Evolutionary conservation across 2,329 filamentous ascomycete species (phyloP).

Genomic region (Metarhizium guizhouense): DNA sequence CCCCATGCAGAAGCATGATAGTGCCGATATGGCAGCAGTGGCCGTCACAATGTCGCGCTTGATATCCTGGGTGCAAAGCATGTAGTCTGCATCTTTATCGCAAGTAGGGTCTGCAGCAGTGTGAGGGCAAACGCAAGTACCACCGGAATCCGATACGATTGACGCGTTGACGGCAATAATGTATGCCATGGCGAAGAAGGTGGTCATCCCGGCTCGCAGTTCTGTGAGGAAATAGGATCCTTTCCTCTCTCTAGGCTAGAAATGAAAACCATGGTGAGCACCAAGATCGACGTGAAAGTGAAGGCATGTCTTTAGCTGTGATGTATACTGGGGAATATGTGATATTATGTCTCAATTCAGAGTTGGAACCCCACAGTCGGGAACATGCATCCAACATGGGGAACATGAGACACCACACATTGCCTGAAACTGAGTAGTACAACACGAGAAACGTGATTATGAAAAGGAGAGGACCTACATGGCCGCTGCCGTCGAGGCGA

Average conservation of each 20-base stretch:
- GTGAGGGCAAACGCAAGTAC: slow-evolving; percentile 64
- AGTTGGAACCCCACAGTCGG: neutral
- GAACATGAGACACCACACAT: neutral
- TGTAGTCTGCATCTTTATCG: slow-evolving; percentile 45
- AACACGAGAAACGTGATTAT: neutral
- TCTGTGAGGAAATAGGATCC: slow-evolving; percentile 76
- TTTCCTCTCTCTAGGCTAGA: slow-evolving; percentile 60
- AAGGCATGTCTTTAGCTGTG: neutral
- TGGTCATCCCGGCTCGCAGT: slow-evolving; percentile 72
- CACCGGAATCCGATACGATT: slow-evolving; percentile 55
- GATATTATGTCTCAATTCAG: neutral
- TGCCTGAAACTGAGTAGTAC: neutral
- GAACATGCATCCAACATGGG: neutral
- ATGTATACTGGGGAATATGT: neutral
- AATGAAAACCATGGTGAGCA: neutral
- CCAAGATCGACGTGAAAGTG: neutral
- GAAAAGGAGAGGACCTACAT: slow-evolving; percentile 47
- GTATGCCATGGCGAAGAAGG: slow-evolving; percentile 59
- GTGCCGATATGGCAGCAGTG: slow-evolving; percentile 71
- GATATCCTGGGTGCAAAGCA: slow-evolving; percentile 53
- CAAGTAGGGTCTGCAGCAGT: slow-evolving; percentile 44
- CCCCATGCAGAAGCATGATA: slow-evolving; percentile 78
- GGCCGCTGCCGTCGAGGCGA: slow-evolving; percentile 70
- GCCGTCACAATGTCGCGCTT: slow-evolving; percentile 76
- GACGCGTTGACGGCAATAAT: slow-evolving; percentile 45